Evolutionary conservation across 2,329 filamentous ascomycete species (phyloP), one percentile per base, ranked within the genome.

Genomic region (Pyricularia sp.): DNA sequence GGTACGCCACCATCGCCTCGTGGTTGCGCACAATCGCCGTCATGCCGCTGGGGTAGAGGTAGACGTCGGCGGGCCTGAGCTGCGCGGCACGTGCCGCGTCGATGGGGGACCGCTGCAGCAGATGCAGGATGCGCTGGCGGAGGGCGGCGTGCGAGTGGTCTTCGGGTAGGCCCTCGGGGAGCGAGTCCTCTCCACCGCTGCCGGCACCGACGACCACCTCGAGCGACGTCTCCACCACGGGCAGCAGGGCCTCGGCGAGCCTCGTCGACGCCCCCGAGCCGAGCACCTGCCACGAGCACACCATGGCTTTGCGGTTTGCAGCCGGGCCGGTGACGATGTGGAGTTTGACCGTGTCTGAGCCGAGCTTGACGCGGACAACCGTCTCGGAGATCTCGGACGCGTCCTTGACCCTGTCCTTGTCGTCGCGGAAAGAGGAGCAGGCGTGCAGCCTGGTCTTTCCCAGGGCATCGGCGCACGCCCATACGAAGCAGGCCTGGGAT

Each of bases 21-120:
- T 79, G 78, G 1, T 76, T 66, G 28, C 76, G 72, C 65, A 78
- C 81, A 12, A 86, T 78, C 30, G 78, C 76, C 0, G 78, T 78
- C 82, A 85, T 85, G 30, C 83, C 83, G 0, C 80, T 80, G 5
- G 78, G 77, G 68, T 81, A 84, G 24, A 86, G 73, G 62, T 77
- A 83, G 1, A 86, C 77, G 66, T 85, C 81, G 30, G 73, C 73
- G 4, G 68, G 65, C 31, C 8, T 26, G 12, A 64, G 28, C 62
- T 33, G 26, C 0, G n/a, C 64, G 1, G 74, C 70, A n/a, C 70
- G 68, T 6, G 68, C 68, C 1, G 70, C 66, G 6, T 75, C 70
- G 9, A 73, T 70, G 1, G 78, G 72, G 0, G 77, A 79, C 5
- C 78, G 75, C 64, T 76, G 75, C 16, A 81, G 68, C 13, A 82